Base-by-base conservation (phyloP, 2,329 filamentous ascomycete species). In the Paecilomyces sp. region DNA sequence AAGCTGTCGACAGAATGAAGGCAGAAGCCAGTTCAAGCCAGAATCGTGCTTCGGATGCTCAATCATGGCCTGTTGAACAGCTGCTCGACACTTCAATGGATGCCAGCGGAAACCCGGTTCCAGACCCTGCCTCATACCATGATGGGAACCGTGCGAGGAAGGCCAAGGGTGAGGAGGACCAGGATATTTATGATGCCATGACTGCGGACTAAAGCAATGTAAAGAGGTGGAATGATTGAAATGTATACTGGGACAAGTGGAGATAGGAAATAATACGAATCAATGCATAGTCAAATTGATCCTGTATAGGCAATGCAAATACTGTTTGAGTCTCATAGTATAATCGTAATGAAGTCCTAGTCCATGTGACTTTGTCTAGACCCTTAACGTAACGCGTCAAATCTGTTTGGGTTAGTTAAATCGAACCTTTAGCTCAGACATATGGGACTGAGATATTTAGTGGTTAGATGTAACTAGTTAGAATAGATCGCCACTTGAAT, bases 41-140 rank as follows among this genome's bases (percentile, higher is more conserved):
- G 52, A 58, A 55, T 15, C 54, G 57, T 28, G n/a, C 58, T 6
- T 7, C n/a, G 3, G 60, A 66, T n/a, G 57, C 58, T 6, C 63
- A 57, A 6, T 63, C 57, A 34, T 72, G 64, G 68, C 67, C 63
- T 47, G 66, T 70, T 0, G 67, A 68, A 34, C 67, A 74, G 59
- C 59, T 68, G 33, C 60, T 75, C 9, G 65, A 66, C 33, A 68
- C 68, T 12, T 67, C 68, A 3, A 67, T 75, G 62, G 67, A 75
- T 41, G 36, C 65, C 13, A 13, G 65, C n/a, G 73, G 72, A 18
- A 69, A 74, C 34, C 68, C 71, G 0, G 68, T 70, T 2, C 68
- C 71, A n/a, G 69, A 75, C 28, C 61, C 64, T 0, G 59, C 57
- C 1, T 31, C 60, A 22, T 71, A 60, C 41, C 65, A 63, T 11